Percentiles rank a stretch among this genome's conserved stretches.
Evolutionary conservation across 495 filamentous ascomycete genomes (phyloP).

Genomic region (Trypethelium eluteriae): DNA sequence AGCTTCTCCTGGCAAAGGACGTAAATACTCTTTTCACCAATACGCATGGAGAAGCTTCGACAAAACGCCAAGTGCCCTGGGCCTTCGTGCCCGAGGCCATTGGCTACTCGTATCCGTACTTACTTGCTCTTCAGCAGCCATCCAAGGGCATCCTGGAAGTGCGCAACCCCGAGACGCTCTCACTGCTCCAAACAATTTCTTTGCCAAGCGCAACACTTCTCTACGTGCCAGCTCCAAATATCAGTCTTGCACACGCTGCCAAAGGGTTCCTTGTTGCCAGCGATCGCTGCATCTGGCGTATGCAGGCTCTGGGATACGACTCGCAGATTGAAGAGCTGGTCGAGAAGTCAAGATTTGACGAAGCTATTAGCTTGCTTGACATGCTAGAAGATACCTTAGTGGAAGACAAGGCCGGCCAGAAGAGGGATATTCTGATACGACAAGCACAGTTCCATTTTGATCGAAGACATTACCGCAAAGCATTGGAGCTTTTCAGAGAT

Average conservation of each 20-base stretch:
- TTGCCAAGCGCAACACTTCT: slow-evolving; percentile 72
- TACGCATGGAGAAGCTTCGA: slow-evolving; percentile 67
- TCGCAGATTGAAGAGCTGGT: slow-evolving; percentile 82
- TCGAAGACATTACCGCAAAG: slow-evolving; percentile 74
- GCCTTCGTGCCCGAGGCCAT: slow-evolving; percentile 76
- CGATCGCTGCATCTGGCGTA: slow-evolving; percentile 86
- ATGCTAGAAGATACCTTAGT: slow-evolving; percentile 91
- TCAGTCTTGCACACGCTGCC: slow-evolving; percentile 84
- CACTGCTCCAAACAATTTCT: slow-evolving; percentile 73
- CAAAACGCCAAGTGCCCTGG: slow-evolving; percentile 88
- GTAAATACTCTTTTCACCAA: slow-evolving; percentile 92
- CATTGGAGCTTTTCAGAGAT: slow-evolving; percentile 82
- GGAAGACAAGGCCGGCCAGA: slow-evolving; percentile 67
- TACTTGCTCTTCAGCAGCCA: slow-evolving; percentile 76
- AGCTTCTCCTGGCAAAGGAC: slow-evolving; percentile 87
- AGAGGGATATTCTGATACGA: slow-evolving; percentile 77
- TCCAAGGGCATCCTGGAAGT: slow-evolving; percentile 83
- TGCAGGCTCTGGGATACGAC: slow-evolving; percentile 90
- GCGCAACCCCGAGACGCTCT: slow-evolving; percentile 84
- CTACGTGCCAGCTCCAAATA: slow-evolving; percentile 89
- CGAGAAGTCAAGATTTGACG: slow-evolving; percentile 68
- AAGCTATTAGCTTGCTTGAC: slow-evolving; percentile 78
- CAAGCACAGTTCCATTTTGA: slow-evolving; percentile 84
- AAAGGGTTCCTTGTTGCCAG: slow-evolving; percentile 90
- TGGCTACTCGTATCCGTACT: slow-evolving; percentile 92